Base-by-base conservation (phyloP, 2,329 filamentous ascomycete genomes). In the Diplodia intermedia region DNA sequence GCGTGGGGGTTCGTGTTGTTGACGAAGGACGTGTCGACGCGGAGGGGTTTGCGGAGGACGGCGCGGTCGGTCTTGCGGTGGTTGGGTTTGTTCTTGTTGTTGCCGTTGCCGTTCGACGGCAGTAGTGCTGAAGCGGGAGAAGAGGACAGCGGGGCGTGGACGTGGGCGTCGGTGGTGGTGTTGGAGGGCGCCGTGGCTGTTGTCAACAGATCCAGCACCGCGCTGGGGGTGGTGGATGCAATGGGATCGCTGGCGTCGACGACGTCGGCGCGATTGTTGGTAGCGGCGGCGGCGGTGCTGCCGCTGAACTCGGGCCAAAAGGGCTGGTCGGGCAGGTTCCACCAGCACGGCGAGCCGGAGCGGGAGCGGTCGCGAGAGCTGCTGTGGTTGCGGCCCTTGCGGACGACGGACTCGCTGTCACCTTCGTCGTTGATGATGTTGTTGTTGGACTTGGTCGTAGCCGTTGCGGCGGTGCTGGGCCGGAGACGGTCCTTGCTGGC, bases 311-410 rank as follows among this genome's bases (percentile, higher is more conserved):
- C 54, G 6, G 65, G 65, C 65, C 65, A 66, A 20, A 66, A 66
- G 20, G 65, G 65, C 26, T 56, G 65, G 29, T 66, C 65, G 23
- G 65, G 65, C 26, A 66, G 26, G 55, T 54, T 67, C 65, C 65
- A 67, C 65, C 65, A 67, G 47, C 60, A 63, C 20, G 60, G 60
- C 9, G 60, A 63, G 47, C 60, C 60, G 60, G 60, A 36, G 15
- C 43, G 29, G n/a, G 60, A 63, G 43, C 47, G 60, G 29, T 52
- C 43, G 60, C 47, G 47, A 23, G 60, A 49, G 38, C 43, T 9
- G 43, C 43, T 53, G 50, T 29, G 23, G 50, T 23, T 53, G 50
- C 18, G 31, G 52, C 15, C 23, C 14, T 31, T n/a, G 52, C 26
- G 12, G 29, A 54, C 11, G 52, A n/a, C 29, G 14, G 52, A 54